Evolutionary conservation across 1,139 yeast genomes (phyloP).

Genomic region (Kurtzmaniella natalensis): DNA sequence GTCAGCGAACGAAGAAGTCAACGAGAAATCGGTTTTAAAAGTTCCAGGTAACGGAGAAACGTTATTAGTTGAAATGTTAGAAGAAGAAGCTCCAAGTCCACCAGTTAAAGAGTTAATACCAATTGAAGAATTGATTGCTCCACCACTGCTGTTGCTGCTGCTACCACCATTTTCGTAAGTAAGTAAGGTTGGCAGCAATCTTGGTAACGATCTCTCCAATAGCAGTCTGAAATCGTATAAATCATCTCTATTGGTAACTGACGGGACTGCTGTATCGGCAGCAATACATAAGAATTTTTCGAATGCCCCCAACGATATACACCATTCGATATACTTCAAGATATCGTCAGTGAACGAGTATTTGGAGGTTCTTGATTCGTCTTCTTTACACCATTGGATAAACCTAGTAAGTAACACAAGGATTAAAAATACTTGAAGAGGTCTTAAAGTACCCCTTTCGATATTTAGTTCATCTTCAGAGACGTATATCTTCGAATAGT

Average conservation of each 20-base stretch:
- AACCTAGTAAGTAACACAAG: slow-evolving; percentile 61
- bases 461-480: slow-evolving; percentile 38
- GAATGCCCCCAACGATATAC: slow-evolving; percentile 61
- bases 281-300: slow-evolving; percentile 72
- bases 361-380: slow-evolving; percentile 44
- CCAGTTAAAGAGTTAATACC: slow-evolving; percentile 13
- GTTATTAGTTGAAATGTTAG: no score
- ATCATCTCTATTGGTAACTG: slow-evolving; percentile 22
- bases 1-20: slow-evolving; percentile 24
- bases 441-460: slow-evolving; percentile 49
- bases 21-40: slow-evolving; percentile 10
- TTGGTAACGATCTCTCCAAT: slow-evolving; percentile 63
- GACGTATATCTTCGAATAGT: slow-evolving; percentile 21
- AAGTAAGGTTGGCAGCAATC: slow-evolving; percentile 40
- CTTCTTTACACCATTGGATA: slow-evolving; percentile 66
- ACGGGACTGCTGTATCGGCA: slow-evolving; percentile 54
- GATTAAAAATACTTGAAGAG: slow-evolving; percentile 43
- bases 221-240: slow-evolving; percentile 64
- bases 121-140: slow-evolving; percentile 20
- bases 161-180: slow-evolving; percentile 22
- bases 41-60: slow-evolving; percentile 17
- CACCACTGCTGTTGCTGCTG: slow-evolving; percentile 1
- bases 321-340: slow-evolving; percentile 33
- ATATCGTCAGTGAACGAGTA: slow-evolving; percentile 45
- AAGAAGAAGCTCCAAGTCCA: neutral